Evolutionary conservation across 306 rosid species (phyloP).

Genomic region (Vigna unguiculata): DNA sequence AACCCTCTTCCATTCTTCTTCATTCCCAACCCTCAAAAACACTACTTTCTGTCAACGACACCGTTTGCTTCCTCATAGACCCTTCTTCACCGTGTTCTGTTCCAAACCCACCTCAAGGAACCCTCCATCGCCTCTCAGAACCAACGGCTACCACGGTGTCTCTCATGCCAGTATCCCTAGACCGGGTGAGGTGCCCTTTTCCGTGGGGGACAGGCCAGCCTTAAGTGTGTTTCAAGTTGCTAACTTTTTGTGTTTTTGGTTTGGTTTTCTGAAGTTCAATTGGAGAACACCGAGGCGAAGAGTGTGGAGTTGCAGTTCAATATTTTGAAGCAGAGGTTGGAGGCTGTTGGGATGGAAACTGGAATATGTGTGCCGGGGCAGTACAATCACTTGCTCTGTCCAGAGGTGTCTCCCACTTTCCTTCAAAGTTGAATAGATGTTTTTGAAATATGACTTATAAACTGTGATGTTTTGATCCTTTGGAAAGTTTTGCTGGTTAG

Average conservation of each 20-base stretch:
- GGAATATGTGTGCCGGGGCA: conserved; percentile 65
- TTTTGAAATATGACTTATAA: conserved; percentile 8
- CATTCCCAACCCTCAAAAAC: conserved; percentile 46
- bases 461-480: conserved; percentile 26
- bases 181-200: conserved; percentile 49
- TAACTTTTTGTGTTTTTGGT: conserved; percentile 19
- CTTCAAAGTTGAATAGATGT: conserved; percentile 21
- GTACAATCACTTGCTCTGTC: conserved; percentile 66
- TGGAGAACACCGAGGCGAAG: conserved; percentile 52
- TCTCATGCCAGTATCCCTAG: conserved; percentile 54
- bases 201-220: background rate
- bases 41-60: conserved; percentile 40
- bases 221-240: background rate
- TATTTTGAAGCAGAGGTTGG: conserved; percentile 57
- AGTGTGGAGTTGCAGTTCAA: conserved; percentile 19
- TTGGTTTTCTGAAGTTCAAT: conserved; percentile 43
- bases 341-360: conserved; percentile 62
- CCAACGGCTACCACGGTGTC: conserved; percentile 63
- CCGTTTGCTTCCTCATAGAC: conserved; percentile 39
- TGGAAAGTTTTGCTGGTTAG: conserved; percentile 15
- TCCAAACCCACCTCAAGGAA: conserved; percentile 50
- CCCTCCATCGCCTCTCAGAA: conserved; percentile 54
- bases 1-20: conserved; percentile 45
- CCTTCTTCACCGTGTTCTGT: conserved; percentile 51
- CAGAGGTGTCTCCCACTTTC: conserved; percentile 53